These are phyloP conservation scores for Pichia nanzhaoensis DNA, from an alignment of 805 yeast genomes.

Conservation along the genomic window DNA sequence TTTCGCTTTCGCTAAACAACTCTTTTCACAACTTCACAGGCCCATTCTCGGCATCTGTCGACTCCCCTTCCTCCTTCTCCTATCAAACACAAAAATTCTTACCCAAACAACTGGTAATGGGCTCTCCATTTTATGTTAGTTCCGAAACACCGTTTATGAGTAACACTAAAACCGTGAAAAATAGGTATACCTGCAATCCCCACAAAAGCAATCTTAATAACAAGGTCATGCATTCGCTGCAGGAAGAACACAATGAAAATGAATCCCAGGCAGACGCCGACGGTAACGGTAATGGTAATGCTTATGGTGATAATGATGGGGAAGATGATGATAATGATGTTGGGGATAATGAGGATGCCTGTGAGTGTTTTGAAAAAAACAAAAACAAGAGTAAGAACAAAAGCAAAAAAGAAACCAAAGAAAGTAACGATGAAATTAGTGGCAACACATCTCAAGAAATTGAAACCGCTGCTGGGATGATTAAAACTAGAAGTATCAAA, in stretches of 20 bases:
- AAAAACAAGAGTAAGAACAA: too few species aligned
- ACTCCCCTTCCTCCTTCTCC: slow-evolving; percentile 24
- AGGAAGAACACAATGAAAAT: too few species aligned
- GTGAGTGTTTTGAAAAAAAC: too few species aligned
- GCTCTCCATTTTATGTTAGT: slow-evolving; percentile 50
- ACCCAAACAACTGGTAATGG: slow-evolving; percentile 54
- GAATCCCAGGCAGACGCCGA: too few species aligned
- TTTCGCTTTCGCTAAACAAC: too few species aligned
- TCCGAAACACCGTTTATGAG: not conserved
- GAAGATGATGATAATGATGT: too few species aligned
- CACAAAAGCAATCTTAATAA: too few species aligned
- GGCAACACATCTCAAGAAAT: not conserved
- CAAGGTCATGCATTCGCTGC: too few species aligned
- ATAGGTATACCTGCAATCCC: not conserved
- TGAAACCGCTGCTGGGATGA: not conserved
- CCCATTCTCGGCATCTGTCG: slow-evolving; percentile 26
- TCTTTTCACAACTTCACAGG: not conserved
- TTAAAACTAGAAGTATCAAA: slow-evolving; percentile 18
- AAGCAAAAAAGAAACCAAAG: too few species aligned
- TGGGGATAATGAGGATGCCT: too few species aligned
- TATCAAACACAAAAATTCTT: slow-evolving; percentile 54
- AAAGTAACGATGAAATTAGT: not conserved
- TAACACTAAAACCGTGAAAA: not conserved
- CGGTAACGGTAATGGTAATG: not conserved
- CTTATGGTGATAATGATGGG: not conserved